Base-by-base conservation (phyloP, 1,284 basidiomycete genomes). In the Ceratobasidium theobromae region DNA sequence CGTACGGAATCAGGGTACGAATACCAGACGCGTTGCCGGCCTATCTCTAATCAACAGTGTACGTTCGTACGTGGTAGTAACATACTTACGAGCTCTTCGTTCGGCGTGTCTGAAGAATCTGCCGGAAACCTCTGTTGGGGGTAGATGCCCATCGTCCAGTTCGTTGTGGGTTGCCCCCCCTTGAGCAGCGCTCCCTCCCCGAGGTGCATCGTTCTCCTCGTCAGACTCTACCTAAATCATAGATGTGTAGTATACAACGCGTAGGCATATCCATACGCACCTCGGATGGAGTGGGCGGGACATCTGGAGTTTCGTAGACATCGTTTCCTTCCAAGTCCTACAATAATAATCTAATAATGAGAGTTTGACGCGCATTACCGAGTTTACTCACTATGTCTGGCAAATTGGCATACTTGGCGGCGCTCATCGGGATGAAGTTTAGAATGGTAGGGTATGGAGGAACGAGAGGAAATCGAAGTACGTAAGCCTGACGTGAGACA, bases 251-350 rank as follows among this genome's bases (percentile, higher is more conserved):
- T 41, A 53, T 21, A 11, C 32, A 21, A 25, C 18, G 28, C 21
- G 2, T 49, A 18, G 3, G 41, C 9, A 18, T 43, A 35, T 6
- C 8, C 40, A 28, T 27, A 5, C 12, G 77, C 80, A 83, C 84
- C 66, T 79, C 78, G 40, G 77, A 76, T 62, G 81, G 79, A 14
- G 83, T 73, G 9, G 82, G 76, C 4, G 82, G 82, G 69, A 85
- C 79, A 71, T 96, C 93, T 53, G 91, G 87, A 0, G 94, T 96
- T 76, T 97, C 94, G 74, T 96, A 97, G 40, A 96, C 84, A 75
- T 97, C 94, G 45, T 86, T 91, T 1, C 91, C 57, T 49, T 60
- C 92, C 6, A 91, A 91, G 75, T 95, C 93, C 92, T 95, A 68
- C 14, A 28, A 4, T 32, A 27, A 40, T 58, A 48, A 43, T 4